Base-by-base conservation (phyloP, 768 basidiomycete species). In the Tylopilus intermedius region DNA sequence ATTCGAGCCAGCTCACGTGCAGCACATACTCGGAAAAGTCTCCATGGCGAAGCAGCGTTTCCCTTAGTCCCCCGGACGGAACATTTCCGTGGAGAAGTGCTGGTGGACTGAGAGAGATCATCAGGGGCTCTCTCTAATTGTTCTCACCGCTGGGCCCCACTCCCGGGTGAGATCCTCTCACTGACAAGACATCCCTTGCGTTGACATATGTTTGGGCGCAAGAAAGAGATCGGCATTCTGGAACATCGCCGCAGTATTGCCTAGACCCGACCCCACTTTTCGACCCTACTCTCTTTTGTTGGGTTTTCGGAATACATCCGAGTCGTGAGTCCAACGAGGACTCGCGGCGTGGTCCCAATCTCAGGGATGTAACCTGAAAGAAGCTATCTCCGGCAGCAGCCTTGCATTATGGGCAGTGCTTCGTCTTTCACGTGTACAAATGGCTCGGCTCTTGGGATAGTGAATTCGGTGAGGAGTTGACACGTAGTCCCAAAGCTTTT, bases 251-350 rank as follows among this genome's bases (percentile, higher is more conserved):
- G 39, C 61, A 57, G 51, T 85, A 8, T 78, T 78, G 90, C 72
- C 86, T 83, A 62, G 88, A 90, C 86, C 13, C 90, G 40, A 41
- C 67, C 88, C 88, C 18, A 88, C 92, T 69, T 74, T 94, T 15
- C 5, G 33, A 2, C 13, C 88, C 92, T 2, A 66, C 88, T 94
- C 30, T 91, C 94, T 30, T 29, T 72, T 78, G 86, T 51, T 76
- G 93, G 38, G 82, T 90, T 39, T 76, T 95, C 24, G 92, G 92
- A 44, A 91, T 67, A 84, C 88, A 10, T 71, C 93, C 39, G 89
- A 92, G 60, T 29, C 92, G 84, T 62, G 92, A 95, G 65, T 93
- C 78, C 72, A 84, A 87, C 56, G 88, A 90, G 70, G 88, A 90
- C 64, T 85, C 83, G 24, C 88, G 40, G 66, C 83, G 81, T 3